These are phyloP conservation scores for Selenicereus undatus DNA, from an alignment of 148 eudicot genomes.

Conservation along the genomic window DNA sequence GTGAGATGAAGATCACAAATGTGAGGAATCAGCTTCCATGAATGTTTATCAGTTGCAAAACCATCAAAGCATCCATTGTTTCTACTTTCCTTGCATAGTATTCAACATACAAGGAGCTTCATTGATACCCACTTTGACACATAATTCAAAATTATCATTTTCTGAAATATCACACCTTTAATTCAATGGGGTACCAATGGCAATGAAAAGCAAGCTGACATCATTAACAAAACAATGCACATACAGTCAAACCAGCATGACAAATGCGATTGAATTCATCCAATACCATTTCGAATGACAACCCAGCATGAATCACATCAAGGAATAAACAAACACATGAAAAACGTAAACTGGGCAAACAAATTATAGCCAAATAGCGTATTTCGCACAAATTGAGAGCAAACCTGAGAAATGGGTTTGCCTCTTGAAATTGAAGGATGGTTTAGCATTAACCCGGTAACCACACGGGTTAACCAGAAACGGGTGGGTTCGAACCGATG, in stretches of 20 bases:
- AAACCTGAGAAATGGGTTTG: slow-evolving; percentile 16
- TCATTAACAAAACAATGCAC: no score
- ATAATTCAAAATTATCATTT: not conserved
- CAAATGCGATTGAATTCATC: no score
- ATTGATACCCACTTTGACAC: not conserved
- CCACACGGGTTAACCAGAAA: not conserved
- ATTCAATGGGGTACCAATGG: no score
- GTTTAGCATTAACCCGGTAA: not conserved
- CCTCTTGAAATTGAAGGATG: not conserved
- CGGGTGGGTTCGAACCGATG: not conserved
- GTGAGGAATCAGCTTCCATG: not conserved
- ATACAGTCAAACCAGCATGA: no score
- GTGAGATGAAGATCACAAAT: not conserved
- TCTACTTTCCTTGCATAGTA: not conserved
- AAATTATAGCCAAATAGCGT: not conserved
- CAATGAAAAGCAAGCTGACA: no score
- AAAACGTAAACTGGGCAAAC: not conserved
- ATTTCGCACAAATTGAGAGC: not conserved
- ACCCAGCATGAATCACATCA: not conserved
- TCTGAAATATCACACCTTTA: not conserved
- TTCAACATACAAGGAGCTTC: not conserved
- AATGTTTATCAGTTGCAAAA: not conserved
- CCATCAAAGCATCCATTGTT: not conserved
- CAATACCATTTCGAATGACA: not conserved
- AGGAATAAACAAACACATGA: no score